Conservation (phyloP, 2,329 filamentous ascomycete genomes). For the Penicillium sp. region DNA sequence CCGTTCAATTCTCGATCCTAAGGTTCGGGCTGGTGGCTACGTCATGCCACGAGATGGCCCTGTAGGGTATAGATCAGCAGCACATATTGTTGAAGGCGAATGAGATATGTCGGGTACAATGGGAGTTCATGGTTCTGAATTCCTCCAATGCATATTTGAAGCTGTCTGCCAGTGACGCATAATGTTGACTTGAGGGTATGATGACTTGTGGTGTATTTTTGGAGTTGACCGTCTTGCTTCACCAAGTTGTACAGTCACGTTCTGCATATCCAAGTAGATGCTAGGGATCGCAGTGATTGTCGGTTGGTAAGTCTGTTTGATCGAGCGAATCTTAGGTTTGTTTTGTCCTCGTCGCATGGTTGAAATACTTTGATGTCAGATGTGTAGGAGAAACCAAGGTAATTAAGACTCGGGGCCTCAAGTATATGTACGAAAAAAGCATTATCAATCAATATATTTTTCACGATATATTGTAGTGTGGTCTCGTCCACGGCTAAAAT, state of each 20-base stretch:
- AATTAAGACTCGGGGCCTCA: background rate
- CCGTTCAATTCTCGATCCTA: background rate
- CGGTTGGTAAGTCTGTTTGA: background rate
- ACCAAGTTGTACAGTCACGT: background rate
- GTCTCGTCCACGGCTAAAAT: background rate
- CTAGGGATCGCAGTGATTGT: background rate
- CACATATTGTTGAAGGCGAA: background rate
- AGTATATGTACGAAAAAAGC: background rate
- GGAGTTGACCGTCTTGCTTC: background rate
- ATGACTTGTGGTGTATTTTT: background rate
- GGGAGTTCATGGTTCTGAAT: background rate
- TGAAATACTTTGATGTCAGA: background rate
- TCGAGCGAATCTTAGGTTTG: background rate
- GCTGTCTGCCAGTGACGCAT: background rate
- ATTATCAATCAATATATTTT: background rate
- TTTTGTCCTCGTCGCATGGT: background rate
- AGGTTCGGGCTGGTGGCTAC: background rate
- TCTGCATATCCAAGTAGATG: background rate
- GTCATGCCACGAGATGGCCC: slow-evolving; percentile 3
- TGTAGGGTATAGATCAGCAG: slow-evolving; percentile 2
- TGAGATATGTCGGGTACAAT: background rate
- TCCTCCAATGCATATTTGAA: background rate
- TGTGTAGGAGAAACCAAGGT: background rate
- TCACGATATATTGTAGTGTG: background rate
- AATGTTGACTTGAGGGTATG: no score